Conservation (phyloP, 495 filamentous ascomycete species). For the Aspergillus saccharolyticus region DNA sequence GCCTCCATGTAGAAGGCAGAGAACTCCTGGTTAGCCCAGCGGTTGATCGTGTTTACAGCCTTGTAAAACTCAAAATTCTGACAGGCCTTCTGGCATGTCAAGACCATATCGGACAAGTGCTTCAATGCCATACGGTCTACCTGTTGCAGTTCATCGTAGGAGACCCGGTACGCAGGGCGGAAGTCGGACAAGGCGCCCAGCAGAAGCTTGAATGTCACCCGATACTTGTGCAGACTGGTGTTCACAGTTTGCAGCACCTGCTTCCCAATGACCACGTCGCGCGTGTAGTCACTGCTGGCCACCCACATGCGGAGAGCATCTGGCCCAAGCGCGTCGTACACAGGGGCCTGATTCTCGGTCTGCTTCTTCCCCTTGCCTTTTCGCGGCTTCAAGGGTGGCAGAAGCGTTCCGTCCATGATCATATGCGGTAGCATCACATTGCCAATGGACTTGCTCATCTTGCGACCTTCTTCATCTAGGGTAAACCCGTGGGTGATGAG, state of each 20-base stretch:
- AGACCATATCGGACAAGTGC: conserved; percentile 61
- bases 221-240: conserved; percentile 72
- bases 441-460: conserved; percentile 98
- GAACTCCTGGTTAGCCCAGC: conserved; percentile 74
- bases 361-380: conserved; percentile 51
- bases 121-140: conserved; percentile 72
- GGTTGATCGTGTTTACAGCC: conserved; percentile 64
- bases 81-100: conserved; percentile 56
- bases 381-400: conserved; percentile 53
- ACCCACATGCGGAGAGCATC: conserved; percentile 92
- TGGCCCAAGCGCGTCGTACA: conserved; percentile 60
- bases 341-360: conserved; percentile 38
- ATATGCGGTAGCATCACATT: conserved; percentile 77
- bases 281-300: conserved; percentile 85
- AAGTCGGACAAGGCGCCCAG: conserved; percentile 72
- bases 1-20: conserved; percentile 93
- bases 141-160: conserved; percentile 42
- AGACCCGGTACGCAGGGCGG: conserved; percentile 27
- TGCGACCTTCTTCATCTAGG: conserved; percentile 79
- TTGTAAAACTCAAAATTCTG: conserved; percentile 77
- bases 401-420: conserved; percentile 75
- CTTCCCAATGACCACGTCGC: conserved; percentile 73
- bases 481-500: conserved; percentile 95
- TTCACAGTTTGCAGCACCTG: conserved; percentile 70
- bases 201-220: conserved; percentile 81